Evolutionary conservation across 768 basidiomycete species (phyloP).

Genomic region (Macrocybe gigantea): DNA sequence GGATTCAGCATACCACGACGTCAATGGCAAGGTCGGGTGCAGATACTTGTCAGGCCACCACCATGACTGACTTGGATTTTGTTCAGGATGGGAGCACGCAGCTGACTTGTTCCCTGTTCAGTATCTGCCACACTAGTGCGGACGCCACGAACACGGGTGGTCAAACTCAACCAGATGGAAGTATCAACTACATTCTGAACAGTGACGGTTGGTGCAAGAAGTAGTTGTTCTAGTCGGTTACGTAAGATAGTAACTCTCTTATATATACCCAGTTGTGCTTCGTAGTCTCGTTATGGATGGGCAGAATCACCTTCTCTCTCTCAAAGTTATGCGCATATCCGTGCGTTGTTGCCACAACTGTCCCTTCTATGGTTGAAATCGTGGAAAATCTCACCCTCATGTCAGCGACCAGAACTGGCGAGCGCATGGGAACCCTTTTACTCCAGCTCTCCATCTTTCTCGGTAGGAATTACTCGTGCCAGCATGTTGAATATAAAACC

Average conservation of each 20-base stretch:
- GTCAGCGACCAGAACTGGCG: constrained; percentile 67
- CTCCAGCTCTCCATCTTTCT: constrained; percentile 76
- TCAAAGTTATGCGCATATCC: constrained; percentile 87
- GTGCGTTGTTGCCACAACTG: constrained; percentile 40
- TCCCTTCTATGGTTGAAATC: neutral
- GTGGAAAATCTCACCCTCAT: constrained; percentile 6
- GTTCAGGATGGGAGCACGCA: constrained; percentile 30
- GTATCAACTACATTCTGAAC: constrained; percentile 31
- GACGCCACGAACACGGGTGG: constrained; percentile 36
- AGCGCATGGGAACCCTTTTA: constrained; percentile 85
- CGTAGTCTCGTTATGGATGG: constrained; percentile 34
- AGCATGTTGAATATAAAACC: neutral
- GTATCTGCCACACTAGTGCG: constrained; percentile 26
- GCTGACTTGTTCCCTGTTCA: constrained; percentile 38
- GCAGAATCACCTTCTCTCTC: constrained; percentile 60
- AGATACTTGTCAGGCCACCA: no score
- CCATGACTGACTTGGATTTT: no score
- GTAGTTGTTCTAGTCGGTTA: no score
- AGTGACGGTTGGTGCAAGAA: constrained; percentile 39
- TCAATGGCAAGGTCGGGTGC: constrained; percentile 29
- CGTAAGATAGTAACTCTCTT: neutral
- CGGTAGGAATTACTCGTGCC: constrained; percentile 29
- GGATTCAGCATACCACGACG: constrained; percentile 35
- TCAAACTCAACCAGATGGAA: constrained; percentile 36
- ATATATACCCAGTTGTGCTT: no score